Evolutionary conservation across 129 eudicot species (phyloP).

Genomic region (Calendula officinalis): DNA sequence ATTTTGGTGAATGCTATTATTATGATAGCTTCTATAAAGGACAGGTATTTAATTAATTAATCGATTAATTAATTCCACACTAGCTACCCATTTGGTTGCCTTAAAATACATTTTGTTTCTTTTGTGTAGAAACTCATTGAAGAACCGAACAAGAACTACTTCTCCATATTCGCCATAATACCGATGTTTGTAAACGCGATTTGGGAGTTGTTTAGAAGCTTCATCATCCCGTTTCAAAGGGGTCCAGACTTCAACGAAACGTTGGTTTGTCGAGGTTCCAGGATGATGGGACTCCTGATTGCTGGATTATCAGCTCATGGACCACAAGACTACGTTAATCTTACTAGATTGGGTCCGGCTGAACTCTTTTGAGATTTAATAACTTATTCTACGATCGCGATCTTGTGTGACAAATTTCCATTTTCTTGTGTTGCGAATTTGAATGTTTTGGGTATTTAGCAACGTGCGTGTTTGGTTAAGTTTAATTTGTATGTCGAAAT

Average conservation of each 20-base stretch:
- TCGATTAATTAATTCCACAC: too few relatives aligned
- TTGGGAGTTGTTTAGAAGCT: constrained; percentile 71
- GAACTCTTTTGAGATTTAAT: constrained; percentile 4
- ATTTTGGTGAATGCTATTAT: constrained; percentile 59
- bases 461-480: too few relatives aligned
- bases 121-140: constrained; percentile 38
- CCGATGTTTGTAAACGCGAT: constrained; percentile 39
- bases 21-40: constrained; percentile 52
- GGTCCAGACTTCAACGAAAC: constrained; percentile 55
- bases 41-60: background rate
- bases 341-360: constrained; percentile 42
- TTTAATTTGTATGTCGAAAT: too few relatives aligned
- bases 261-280: constrained; percentile 26
- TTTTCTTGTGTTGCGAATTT: too few relatives aligned
- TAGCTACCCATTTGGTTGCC: too few relatives aligned
- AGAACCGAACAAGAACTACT: constrained; percentile 70
- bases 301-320: constrained; percentile 55
- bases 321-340: constrained; percentile 57
- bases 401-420: too few relatives aligned
- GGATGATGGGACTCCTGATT: constrained; percentile 39
- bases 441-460: too few relatives aligned
- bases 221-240: constrained; percentile 37
- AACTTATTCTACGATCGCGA: background rate
- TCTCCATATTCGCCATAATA: constrained; percentile 37
- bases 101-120: too few relatives aligned